These are phyloP conservation scores for Aspergillus tubingensis DNA, from an alignment of 2,329 filamentous ascomycete species.

Conservation along the genomic window DNA sequence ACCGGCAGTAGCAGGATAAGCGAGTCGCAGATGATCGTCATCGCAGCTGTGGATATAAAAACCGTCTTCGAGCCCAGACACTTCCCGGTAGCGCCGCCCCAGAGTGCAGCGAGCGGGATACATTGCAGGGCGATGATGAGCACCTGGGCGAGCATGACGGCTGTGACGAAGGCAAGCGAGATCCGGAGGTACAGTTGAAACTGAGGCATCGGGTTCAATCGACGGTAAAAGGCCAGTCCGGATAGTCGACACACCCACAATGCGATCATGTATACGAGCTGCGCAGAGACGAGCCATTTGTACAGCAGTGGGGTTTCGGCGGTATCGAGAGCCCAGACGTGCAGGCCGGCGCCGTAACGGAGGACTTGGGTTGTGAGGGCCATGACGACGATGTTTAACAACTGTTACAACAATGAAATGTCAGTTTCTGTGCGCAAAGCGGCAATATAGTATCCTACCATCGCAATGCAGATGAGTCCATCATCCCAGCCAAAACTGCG, in stretches of 20 bases:
- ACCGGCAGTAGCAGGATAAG: slow-evolving; percentile 21
- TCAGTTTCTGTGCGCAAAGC: no score
- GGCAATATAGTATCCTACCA: slow-evolving; percentile 8
- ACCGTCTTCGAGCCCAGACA: slow-evolving; percentile 18
- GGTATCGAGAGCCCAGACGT: slow-evolving; percentile 12
- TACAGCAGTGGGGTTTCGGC: slow-evolving; percentile 17
- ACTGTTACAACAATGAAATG: not conserved
- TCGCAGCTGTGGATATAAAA: slow-evolving; percentile 17
- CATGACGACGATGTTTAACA: slow-evolving; percentile 14
- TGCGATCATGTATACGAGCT: slow-evolving; percentile 23
- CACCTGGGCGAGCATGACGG: slow-evolving; percentile 20
- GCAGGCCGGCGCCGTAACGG: slow-evolving; percentile 19
- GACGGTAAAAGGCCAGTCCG: slow-evolving; percentile 23
- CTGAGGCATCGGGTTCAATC: slow-evolving; percentile 23
- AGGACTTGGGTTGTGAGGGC: slow-evolving; percentile 16
- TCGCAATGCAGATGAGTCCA: slow-evolving; percentile 16
- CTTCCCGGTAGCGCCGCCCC: slow-evolving; percentile 12
- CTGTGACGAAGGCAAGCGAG: slow-evolving; percentile 20
- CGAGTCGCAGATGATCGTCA: slow-evolving; percentile 23
- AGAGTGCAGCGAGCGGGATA: slow-evolving; percentile 22
- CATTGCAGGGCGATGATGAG: slow-evolving; percentile 25
- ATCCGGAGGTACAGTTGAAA: slow-evolving; percentile 10
- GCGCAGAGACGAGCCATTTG: slow-evolving; percentile 24
- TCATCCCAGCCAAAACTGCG: slow-evolving; percentile 23
- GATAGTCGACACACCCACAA: slow-evolving; percentile 23